These are phyloP conservation scores for Candida koratica DNA, from an alignment of 805 yeast genomes.

Conservation along the genomic window DNA sequence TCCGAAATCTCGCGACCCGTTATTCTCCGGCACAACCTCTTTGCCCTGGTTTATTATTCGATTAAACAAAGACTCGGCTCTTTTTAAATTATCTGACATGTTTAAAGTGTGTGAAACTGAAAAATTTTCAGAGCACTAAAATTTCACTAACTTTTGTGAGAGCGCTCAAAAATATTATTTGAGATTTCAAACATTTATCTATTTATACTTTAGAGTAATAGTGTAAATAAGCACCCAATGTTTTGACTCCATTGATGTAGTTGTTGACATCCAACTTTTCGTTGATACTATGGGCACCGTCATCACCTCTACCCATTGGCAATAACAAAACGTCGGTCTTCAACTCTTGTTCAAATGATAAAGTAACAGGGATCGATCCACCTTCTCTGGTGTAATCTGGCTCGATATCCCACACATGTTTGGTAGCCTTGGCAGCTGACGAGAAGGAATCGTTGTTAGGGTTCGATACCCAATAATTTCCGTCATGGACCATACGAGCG, in stretches of 20 bases:
- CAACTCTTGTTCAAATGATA: constrained; percentile 85
- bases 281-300: constrained; percentile 97
- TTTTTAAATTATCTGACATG: constrained; percentile 45
- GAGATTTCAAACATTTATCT: no score
- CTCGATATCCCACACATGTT: constrained; percentile 88
- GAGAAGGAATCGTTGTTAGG: constrained; percentile 90
- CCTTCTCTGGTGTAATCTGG: constrained; percentile 99
- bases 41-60: constrained; percentile 39
- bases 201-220: constrained; percentile 49
- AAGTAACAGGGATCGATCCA: constrained; percentile 96
- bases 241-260: constrained; percentile 90
- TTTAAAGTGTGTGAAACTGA: constrained; percentile 2
- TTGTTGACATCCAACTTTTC: constrained; percentile 88
- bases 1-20: not conserved
- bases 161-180: no score
- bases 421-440: constrained; percentile 93
- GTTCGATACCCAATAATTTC: constrained; percentile 93
- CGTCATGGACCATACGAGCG: constrained; percentile 85
- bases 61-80: constrained; percentile 45
- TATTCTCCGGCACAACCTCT: constrained; percentile 11
- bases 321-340: constrained; percentile 81
- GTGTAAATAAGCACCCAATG: constrained; percentile 90
- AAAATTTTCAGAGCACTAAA: constrained; percentile 4
- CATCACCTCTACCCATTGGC: constrained; percentile 99
- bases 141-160: no score